Percentiles rank a stretch among this genome's conserved stretches.
Conservation (phyloP, 192 early-diverging fungal species). For the Ambispora gerdemannii region DNA sequence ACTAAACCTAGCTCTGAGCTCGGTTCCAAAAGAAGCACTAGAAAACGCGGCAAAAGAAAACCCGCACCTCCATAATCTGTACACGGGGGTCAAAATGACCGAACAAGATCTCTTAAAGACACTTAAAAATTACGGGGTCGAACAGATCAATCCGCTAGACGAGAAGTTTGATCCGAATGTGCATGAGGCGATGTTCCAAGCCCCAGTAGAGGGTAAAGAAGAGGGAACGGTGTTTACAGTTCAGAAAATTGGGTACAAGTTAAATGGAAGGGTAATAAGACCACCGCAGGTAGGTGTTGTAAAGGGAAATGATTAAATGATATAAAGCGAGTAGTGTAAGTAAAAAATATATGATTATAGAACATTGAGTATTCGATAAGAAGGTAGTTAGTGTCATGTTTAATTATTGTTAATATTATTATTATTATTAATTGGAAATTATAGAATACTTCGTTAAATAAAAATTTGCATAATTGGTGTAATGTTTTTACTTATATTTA, state of each 20-base stretch:
- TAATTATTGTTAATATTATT: no score
- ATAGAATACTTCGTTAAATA: no score
- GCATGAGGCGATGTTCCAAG: slow-evolving; percentile 95
- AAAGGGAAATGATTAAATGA: no score
- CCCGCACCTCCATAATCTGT: slow-evolving; percentile 70
- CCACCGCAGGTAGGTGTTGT: slow-evolving; percentile 97
- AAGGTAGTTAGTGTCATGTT: no score
- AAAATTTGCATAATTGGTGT: no score
- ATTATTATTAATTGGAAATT: no score
- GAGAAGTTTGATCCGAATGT: slow-evolving; percentile 93
- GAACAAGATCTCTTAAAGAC: slow-evolving; percentile 78
- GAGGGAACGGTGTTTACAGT: slow-evolving; percentile 85
- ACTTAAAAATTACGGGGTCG: slow-evolving; percentile 83
- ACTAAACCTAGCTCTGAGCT: slow-evolving; percentile 80
- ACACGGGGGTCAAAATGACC: slow-evolving; percentile 88
- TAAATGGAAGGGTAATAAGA: slow-evolving; percentile 89
- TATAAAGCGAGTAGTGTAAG: no score
- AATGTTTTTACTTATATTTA: no score
- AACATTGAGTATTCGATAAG: no score
- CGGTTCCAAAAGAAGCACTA: slow-evolving; percentile 69
- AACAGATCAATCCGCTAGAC: slow-evolving; percentile 75
- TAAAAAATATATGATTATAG: no score
- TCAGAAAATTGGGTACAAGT: slow-evolving; percentile 89
- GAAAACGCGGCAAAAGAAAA: slow-evolving; percentile 41
- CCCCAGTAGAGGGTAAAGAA: slow-evolving; percentile 81